These are phyloP conservation scores for Pythium pectinolyticum DNA, from an alignment of 352 stramenopile species.

Conservation along the genomic window DNA sequence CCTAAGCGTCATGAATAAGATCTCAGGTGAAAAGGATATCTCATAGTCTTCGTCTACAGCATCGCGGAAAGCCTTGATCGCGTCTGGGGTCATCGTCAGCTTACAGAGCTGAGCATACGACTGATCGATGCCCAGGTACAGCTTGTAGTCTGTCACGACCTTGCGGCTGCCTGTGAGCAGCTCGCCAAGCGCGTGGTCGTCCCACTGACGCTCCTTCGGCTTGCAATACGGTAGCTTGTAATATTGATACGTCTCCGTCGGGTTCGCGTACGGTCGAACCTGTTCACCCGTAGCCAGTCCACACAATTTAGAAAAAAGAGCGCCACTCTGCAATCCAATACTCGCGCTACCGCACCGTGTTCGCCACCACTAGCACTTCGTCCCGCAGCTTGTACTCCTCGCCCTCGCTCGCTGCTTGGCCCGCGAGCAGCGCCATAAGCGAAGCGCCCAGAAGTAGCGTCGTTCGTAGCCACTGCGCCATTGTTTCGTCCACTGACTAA, in stretches of 20 bases:
- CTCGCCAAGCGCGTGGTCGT: constrained; percentile 93
- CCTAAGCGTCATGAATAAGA: no score
- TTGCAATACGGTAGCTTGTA: constrained; percentile 97
- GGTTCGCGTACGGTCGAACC: constrained; percentile 96
- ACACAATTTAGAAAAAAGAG: constrained; percentile 1
- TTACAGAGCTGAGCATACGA: constrained; percentile 91
- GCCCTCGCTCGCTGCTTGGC: constrained; percentile 8
- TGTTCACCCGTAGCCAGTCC: constrained; percentile 10
- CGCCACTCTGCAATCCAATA: neutral
- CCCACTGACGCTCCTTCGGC: constrained; percentile 75
- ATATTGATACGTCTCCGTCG: constrained; percentile 98
- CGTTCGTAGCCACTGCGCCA: constrained; percentile 15
- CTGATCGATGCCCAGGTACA: constrained; percentile 83
- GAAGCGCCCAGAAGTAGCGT: constrained; percentile 12
- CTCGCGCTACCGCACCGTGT: constrained; percentile 44
- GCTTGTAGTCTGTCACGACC: constrained; percentile 79
- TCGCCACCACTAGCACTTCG: constrained; percentile 68
- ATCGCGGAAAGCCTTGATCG: constrained; percentile 91
- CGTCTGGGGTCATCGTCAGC: constrained; percentile 65
- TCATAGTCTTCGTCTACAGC: constrained; percentile 98
- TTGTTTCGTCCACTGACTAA: no score
- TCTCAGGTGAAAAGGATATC: constrained; percentile 41
- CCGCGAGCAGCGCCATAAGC: constrained; percentile 6
- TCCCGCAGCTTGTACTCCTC: constrained; percentile 37
- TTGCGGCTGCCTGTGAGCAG: constrained; percentile 96